Conservation (phyloP, 257 asterid species). For the Anisodus tanguticus region DNA sequence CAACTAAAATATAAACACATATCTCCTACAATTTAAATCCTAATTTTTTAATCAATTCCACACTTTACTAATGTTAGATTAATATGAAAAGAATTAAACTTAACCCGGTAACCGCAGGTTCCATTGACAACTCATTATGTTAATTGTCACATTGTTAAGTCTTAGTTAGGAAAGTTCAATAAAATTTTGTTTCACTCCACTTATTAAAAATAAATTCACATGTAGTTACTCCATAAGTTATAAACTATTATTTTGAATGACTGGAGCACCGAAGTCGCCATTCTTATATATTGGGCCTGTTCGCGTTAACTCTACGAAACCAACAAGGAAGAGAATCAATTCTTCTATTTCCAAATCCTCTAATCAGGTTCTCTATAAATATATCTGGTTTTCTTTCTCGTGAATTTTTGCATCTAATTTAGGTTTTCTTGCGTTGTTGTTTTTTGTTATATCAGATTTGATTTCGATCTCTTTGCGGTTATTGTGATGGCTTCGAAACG, state of each 20-base stretch:
- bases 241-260: not conserved
- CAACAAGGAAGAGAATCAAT: too few relatives aligned
- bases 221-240: not conserved
- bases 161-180: too few relatives aligned
- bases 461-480: not conserved
- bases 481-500: slow-evolving; percentile 72
- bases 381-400: not conserved
- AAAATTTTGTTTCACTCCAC: too few relatives aligned
- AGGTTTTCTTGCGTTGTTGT: not conserved
- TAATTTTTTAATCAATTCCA: too few relatives aligned
- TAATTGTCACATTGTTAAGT: not conserved
- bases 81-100: too few relatives aligned
- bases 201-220: too few relatives aligned
- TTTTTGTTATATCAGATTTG: slow-evolving; percentile 34
- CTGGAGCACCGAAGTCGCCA: not conserved
- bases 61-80: too few relatives aligned
- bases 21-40: too few relatives aligned
- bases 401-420: not conserved
- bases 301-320: not conserved
- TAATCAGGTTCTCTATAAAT: not conserved
- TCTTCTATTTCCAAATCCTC: too few relatives aligned
- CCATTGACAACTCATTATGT: not conserved
- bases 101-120: not conserved
- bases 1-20: too few relatives aligned
- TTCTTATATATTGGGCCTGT: not conserved